Percentiles rank a stretch among this genome's conserved stretches.
These are phyloP conservation scores for Botryotinia narcissicola DNA, from an alignment of 2,329 filamentous ascomycete species.

Conservation along the genomic window DNA sequence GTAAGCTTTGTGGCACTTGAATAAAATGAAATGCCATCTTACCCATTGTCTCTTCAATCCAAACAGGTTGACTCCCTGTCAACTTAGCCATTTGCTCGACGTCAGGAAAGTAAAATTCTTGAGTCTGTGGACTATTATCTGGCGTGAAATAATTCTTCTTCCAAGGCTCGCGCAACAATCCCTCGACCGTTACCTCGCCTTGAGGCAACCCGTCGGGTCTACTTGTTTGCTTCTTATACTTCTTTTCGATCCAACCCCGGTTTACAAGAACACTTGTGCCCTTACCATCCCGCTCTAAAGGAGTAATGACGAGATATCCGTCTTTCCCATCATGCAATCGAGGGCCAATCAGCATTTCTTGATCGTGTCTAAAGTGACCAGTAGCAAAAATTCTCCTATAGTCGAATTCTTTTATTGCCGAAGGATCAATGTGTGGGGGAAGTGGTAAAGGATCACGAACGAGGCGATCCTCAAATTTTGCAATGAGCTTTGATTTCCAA, in stretches of 20 bases:
- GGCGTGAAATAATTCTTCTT: conserved; percentile 99
- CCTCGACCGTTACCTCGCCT: conserved; percentile 76
- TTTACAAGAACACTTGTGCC: conserved; percentile 78
- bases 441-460: conserved; percentile 82
- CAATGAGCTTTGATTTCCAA: conserved; percentile 92
- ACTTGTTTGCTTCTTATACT: conserved; percentile 61
- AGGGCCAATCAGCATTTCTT: conserved; percentile 95
- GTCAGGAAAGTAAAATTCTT: conserved; percentile 93
- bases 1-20: not conserved
- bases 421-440: conserved; percentile 76
- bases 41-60: conserved; percentile 97
- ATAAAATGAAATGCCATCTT: conserved; percentile 37
- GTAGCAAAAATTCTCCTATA: conserved; percentile 78
- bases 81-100: conserved; percentile 85
- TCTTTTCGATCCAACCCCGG: conserved; percentile 87
- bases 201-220: conserved; percentile 63
- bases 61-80: conserved; percentile 81
- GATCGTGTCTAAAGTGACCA: conserved; percentile 77
- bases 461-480: conserved; percentile 87
- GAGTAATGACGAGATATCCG: conserved; percentile 89
- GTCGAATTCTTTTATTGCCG: conserved; percentile 85
- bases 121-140: conserved; percentile 76
- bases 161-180: conserved; percentile 82
- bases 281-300: conserved; percentile 68
- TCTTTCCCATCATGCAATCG: conserved; percentile 85